Conservation (phyloP, 805 yeast species). For the Nakazawaea laoshanensis region DNA sequence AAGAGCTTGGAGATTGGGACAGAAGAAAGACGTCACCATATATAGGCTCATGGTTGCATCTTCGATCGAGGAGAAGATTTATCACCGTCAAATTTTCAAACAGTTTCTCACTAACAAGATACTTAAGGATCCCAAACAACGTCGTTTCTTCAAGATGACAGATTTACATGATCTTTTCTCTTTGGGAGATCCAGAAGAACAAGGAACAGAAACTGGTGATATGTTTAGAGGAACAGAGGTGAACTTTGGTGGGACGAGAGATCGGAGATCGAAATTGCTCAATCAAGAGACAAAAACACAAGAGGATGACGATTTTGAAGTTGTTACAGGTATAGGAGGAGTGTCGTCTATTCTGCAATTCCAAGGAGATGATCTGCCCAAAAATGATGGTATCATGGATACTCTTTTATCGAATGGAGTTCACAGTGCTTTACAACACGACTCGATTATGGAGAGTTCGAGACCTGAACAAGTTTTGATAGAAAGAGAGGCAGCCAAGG, state of each 20-base stretch:
- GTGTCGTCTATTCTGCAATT: constrained; percentile 65
- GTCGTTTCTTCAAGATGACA: constrained; percentile 85
- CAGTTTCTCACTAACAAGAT: constrained; percentile 91
- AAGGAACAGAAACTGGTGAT: constrained; percentile 62
- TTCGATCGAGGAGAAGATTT: constrained; percentile 92
- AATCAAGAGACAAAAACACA: constrained; percentile 13
- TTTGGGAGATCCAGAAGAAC: constrained; percentile 63
- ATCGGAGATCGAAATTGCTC: constrained; percentile 25
- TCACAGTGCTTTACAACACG: constrained; percentile 73
- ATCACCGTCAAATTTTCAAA: constrained; percentile 94
- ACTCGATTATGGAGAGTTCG: constrained; percentile 53
- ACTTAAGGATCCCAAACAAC: constrained; percentile 89
- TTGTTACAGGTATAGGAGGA: constrained; percentile 59
- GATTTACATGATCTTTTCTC: constrained; percentile 88
- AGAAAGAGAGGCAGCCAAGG: constrained; percentile 53
- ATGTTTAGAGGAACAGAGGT: constrained; percentile 44
- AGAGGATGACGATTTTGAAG: constrained; percentile 53
- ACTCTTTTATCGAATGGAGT: constrained; percentile 69
- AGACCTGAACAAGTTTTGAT: constrained; percentile 45
- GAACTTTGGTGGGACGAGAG: constrained; percentile 23
- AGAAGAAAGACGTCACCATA: constrained; percentile 83
- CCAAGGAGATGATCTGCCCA: constrained; percentile 39
- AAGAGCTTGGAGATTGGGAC: constrained; percentile 96
- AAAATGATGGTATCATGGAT: constrained; percentile 46
- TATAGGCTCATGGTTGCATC: constrained; percentile 92